Conservation (phyloP, 78 protist genomes). For the Speleostelium caveatum region DNA sequence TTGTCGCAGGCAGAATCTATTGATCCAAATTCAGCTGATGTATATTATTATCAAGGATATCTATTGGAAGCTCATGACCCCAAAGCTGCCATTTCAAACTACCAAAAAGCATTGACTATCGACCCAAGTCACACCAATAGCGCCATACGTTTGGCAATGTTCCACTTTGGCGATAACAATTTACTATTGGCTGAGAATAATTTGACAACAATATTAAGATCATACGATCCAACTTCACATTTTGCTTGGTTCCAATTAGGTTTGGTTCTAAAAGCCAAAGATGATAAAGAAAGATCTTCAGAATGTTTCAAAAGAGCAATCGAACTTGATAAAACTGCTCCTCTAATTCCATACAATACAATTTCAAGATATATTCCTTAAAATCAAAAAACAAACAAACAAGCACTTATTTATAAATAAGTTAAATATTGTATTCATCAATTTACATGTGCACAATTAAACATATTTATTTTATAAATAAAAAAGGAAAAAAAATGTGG, state of each 20-base stretch:
- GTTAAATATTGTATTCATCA: no score
- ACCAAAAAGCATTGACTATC: constrained; percentile 43
- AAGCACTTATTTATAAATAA: not conserved
- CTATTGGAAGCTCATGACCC: constrained; percentile 51
- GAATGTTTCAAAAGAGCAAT: constrained; percentile 74
- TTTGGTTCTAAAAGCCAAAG: constrained; percentile 53
- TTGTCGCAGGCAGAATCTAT: constrained; percentile 42
- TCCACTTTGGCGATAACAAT: constrained; percentile 33
- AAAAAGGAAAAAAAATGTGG: no score
- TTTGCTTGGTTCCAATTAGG: constrained; percentile 76
- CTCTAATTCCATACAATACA: constrained; percentile 55
- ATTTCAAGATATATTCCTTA: constrained; percentile 52
- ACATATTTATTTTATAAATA: no score
- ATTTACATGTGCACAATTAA: no score
- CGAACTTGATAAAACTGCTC: constrained; percentile 61
- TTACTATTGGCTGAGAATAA: constrained; percentile 60
- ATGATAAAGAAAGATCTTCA: constrained; percentile 70
- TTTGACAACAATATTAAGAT: constrained; percentile 47
- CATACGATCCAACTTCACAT: constrained; percentile 71
- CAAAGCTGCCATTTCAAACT: constrained; percentile 7
- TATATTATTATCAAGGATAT: constrained; percentile 66
- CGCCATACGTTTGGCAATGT: constrained; percentile 34
- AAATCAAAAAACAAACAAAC: not conserved
- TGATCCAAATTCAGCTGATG: constrained; percentile 20
- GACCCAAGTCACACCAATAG: constrained; percentile 63